A percentile compares a stretch with the other conserved stretches of the same genome.
Conservation (phyloP, 108 stramenopile genomes). For the Skeletonema marinoi region DNA sequence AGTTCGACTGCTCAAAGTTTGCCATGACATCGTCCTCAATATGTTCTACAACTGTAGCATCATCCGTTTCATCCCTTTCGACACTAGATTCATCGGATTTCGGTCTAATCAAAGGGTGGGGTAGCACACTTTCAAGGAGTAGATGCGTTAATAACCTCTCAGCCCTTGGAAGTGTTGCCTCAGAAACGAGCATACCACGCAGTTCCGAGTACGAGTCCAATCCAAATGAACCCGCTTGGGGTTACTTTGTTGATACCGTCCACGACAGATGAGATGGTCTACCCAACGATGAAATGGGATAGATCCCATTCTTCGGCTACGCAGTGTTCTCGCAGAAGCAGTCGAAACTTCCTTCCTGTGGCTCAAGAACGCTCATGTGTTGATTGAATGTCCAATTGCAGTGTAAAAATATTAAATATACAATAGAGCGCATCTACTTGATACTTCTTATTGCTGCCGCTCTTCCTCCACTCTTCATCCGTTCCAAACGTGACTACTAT, state of each 20-base stretch:
- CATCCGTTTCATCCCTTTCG: not conserved
- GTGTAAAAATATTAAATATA: not conserved
- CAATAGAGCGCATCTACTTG: not conserved
- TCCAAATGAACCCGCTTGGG: not conserved
- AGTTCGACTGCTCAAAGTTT: not conserved
- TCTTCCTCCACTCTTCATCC: too few relatives aligned
- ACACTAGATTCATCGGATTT: not conserved
- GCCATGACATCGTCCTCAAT: not conserved
- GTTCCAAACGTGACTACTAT: too few relatives aligned
- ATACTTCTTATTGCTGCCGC: too few relatives aligned
- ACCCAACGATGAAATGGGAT: not conserved
- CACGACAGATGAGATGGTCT: not conserved
- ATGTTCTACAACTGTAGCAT: not conserved
- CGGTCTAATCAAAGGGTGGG: not conserved
- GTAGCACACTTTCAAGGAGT: conserved; percentile 4
- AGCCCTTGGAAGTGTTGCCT: conserved; percentile 5
- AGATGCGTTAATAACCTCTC: conserved; percentile 8
- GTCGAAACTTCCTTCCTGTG: not conserved
- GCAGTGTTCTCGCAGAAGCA: not conserved
- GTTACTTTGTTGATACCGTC: not conserved
- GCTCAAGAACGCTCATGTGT: not conserved
- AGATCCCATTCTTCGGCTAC: not conserved
- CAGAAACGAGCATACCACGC: not conserved
- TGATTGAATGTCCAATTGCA: not conserved
- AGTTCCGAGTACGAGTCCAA: not conserved